These are phyloP conservation scores for Westerdykella ornata DNA, from an alignment of 2,329 filamentous ascomycete species.

Conservation along the genomic window DNA sequence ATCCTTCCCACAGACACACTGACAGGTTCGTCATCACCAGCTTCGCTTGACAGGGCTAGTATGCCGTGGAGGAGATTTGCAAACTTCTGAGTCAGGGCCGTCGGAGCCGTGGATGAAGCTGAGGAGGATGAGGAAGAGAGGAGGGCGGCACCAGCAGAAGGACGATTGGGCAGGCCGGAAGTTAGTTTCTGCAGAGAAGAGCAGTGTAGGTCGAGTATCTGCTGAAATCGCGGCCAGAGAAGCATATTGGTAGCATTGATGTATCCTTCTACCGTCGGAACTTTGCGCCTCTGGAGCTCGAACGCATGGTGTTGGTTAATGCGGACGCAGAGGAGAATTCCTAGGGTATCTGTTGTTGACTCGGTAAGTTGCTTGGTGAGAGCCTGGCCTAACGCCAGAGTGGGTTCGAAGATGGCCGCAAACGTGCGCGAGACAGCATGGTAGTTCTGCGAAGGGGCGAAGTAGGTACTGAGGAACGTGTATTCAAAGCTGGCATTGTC, in stretches of 20 bases:
- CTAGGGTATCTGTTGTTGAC: constrained; percentile 74
- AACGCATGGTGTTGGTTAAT: constrained; percentile 93
- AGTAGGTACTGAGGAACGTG: constrained; percentile 85
- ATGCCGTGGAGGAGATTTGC: constrained; percentile 86
- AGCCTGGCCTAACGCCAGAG: constrained; percentile 72
- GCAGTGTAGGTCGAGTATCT: constrained; percentile 87
- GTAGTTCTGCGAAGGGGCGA: constrained; percentile 68
- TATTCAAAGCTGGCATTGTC: constrained; percentile 96
- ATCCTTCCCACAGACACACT: constrained; percentile 71
- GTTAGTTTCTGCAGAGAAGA: constrained; percentile 67
- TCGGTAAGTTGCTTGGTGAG: constrained; percentile 71
- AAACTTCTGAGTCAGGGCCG: constrained; percentile 90
- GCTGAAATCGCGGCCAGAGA: constrained; percentile 91
- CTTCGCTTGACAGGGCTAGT: constrained; percentile 74
- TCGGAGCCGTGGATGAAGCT: constrained; percentile 71
- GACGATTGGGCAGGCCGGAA: constrained; percentile 35
- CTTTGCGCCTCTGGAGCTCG: constrained; percentile 81
- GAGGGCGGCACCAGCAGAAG: constrained; percentile 30
- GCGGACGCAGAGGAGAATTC: constrained; percentile 82
- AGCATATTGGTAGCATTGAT: constrained; percentile 94
- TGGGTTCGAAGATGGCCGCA: constrained; percentile 79
- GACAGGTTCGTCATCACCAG: constrained; percentile 90
- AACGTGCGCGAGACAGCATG: constrained; percentile 77
- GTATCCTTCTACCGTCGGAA: constrained; percentile 83
- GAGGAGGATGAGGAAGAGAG: constrained; percentile 43